Conservation (phyloP, 2,329 filamentous ascomycete genomes). For the Malbranchea zuffiana region DNA sequence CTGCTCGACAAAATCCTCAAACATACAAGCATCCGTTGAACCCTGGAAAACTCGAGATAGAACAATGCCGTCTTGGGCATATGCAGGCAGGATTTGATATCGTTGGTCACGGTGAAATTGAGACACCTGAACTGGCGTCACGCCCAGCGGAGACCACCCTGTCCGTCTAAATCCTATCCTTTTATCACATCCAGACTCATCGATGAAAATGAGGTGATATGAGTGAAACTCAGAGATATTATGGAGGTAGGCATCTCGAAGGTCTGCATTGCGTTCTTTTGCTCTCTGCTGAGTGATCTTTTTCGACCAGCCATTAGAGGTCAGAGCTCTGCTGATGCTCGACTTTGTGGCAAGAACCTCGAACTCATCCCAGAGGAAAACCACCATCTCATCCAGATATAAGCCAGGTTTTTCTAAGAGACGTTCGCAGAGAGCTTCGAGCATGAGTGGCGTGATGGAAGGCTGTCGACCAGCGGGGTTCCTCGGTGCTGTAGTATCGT, state of each 20-base stretch:
- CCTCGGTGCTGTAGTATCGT: too few species aligned
- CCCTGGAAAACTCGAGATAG: conserved; percentile 22
- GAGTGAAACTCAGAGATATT: conserved; percentile 24
- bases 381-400: conserved; percentile 12
- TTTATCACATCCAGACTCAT: conserved; percentile 32
- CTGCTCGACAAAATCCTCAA: conserved; percentile 25
- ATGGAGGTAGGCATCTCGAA: conserved; percentile 28
- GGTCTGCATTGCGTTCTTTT: conserved; percentile 24
- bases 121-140: conserved; percentile 19
- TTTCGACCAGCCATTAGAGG: conserved; percentile 20
- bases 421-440: too few species aligned
- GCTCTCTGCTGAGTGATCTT: conserved; percentile 24
- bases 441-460: too few species aligned
- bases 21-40: conserved; percentile 22
- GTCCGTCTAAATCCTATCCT: conserved; percentile 24
- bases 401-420: too few species aligned
- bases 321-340: conserved; percentile 16
- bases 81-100: conserved; percentile 25
- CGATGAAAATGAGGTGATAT: conserved; percentile 28
- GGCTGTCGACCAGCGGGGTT: too few species aligned
- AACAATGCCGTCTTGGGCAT: conserved; percentile 23
- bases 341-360: conserved; percentile 4
- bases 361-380: conserved; percentile 13
- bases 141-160: conserved; percentile 27
- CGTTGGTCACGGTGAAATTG: conserved; percentile 18